Percentiles rank a stretch among this genome's conserved stretches.
phyloP scores from a whole-genome alignment of 768 basidiomycete species.

The Clavaria fumosa region DNA sequence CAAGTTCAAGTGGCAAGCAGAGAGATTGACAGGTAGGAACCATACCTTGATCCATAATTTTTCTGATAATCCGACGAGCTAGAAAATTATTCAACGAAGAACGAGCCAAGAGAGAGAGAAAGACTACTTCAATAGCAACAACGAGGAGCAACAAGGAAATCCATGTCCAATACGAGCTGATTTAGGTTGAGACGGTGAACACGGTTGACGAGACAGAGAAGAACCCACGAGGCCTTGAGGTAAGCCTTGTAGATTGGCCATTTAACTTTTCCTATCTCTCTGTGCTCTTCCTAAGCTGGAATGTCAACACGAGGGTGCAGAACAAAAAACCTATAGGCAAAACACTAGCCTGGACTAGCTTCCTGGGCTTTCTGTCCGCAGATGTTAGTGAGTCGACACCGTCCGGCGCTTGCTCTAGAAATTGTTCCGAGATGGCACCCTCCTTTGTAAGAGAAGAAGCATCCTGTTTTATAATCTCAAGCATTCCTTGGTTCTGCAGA shows the following conservation, averaged over 20 bases:
- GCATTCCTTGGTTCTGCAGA: conserved; percentile 40
- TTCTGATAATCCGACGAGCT: conserved; percentile 39
- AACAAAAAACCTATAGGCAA: no score
- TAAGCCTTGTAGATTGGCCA: conserved; percentile 60
- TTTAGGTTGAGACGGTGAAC: no score
- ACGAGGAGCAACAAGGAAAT: conserved; percentile 33
- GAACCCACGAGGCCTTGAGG: conserved; percentile 54
- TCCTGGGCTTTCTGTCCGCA: conserved; percentile 44
- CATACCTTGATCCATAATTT: conserved; percentile 63
- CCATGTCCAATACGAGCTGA: conserved; percentile 58
- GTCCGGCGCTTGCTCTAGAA: conserved; percentile 16
- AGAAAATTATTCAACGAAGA: no score
- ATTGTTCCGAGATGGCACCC: conserved; percentile 16
- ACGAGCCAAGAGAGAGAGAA: background rate
- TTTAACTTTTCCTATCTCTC: conserved; percentile 70
- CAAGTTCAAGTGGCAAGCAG: background rate
- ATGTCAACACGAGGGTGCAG: no score
- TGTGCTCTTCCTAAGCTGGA: no score
- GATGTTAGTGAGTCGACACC: conserved; percentile 15
- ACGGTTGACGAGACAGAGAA: background rate
- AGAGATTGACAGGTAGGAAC: background rate
- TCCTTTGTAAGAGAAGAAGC: conserved; percentile 37
- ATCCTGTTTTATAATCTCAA: conserved; percentile 42
- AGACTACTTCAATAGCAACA: conserved; percentile 20
- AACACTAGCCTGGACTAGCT: no score